Percentiles rank a stretch among this genome's conserved stretches.
Conservation (phyloP, 1,139 yeast genomes). For the Blastobotrys serpentis region DNA sequence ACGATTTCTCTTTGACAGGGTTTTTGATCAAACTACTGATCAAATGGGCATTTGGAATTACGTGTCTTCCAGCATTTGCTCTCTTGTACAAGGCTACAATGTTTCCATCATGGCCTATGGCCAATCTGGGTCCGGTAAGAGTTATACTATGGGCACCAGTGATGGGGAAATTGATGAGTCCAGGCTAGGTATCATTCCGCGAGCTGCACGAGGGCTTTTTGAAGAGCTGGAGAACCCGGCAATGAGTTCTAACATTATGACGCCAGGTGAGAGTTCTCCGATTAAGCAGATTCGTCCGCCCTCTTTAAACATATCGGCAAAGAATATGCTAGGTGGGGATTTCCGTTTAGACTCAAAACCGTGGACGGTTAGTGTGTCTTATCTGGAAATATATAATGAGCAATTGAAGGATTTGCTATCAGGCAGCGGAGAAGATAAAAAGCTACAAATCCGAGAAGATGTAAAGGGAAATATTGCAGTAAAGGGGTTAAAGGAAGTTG, state of each 20-base stretch:
- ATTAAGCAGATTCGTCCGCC: slow-evolving; percentile 16
- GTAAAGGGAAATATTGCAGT: slow-evolving; percentile 28
- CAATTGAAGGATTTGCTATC: slow-evolving; percentile 58
- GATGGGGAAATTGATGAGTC: slow-evolving; percentile 19
- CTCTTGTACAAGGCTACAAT: slow-evolving; percentile 31
- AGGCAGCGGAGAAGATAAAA: slow-evolving; percentile 25
- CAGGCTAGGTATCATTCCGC: slow-evolving; percentile 26
- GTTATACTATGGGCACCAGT: slow-evolving; percentile 37
- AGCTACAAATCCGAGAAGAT: slow-evolving; percentile 29
- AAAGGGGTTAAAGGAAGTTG: slow-evolving; percentile 28
- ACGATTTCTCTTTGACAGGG: slow-evolving; percentile 27
- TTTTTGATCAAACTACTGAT: slow-evolving; percentile 25
- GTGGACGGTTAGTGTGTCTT: slow-evolving; percentile 27
- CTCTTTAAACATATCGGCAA: slow-evolving; percentile 12
- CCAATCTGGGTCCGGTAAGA: slow-evolving; percentile 38
- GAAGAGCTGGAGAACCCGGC: slow-evolving; percentile 16
- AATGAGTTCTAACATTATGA: slow-evolving; percentile 3
- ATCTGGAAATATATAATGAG: slow-evolving; percentile 70
- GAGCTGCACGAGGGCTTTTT: slow-evolving; percentile 27
- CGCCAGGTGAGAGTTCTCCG: slow-evolving; percentile 12
- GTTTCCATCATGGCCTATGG: slow-evolving; percentile 39
- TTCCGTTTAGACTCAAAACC: slow-evolving; percentile 17
- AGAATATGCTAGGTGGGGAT: slow-evolving; percentile 16
- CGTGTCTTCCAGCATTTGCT: slow-evolving; percentile 21
- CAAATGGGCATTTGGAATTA: slow-evolving; percentile 29